These are phyloP conservation scores for Hyphopichia fennica DNA, from an alignment of 1,139 yeast genomes.

Conservation along the genomic window DNA sequence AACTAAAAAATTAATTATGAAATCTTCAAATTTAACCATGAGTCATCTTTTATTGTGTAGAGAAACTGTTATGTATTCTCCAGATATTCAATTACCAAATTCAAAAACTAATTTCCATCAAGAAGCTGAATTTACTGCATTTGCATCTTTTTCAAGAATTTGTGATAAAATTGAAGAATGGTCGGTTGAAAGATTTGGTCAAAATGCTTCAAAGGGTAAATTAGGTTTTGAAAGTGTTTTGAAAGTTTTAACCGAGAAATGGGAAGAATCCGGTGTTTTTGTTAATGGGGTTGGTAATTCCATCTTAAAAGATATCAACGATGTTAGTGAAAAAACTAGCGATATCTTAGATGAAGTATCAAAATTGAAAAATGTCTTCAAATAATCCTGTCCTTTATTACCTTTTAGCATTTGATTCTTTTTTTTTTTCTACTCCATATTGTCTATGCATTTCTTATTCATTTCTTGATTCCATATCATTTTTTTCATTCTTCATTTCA, in stretches of 20 bases:
- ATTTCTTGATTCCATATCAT: too few species aligned
- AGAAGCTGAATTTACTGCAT: slow-evolving; percentile 86
- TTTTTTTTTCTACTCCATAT: too few species aligned
- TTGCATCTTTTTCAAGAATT: slow-evolving; percentile 64
- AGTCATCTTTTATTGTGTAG: slow-evolving; percentile 72
- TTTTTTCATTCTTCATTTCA: too few species aligned
- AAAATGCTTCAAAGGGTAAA: slow-evolving; percentile 81
- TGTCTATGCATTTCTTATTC: neutral
- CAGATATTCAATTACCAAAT: slow-evolving; percentile 55
- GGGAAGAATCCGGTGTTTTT: slow-evolving; percentile 48
- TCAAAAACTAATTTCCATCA: slow-evolving; percentile 68
- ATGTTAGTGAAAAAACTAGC: slow-evolving; percentile 33
- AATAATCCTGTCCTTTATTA: slow-evolving; percentile 4
- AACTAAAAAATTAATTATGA: slow-evolving; percentile 65
- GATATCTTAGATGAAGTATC: slow-evolving; percentile 41
- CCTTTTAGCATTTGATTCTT: neutral
- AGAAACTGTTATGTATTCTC: slow-evolving; percentile 79
- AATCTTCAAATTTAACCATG: slow-evolving; percentile 88
- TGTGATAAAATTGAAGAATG: slow-evolving; percentile 89
- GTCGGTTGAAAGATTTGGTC: slow-evolving; percentile 85
- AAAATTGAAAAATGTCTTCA: slow-evolving; percentile 29
- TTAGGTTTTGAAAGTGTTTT: slow-evolving; percentile 83
- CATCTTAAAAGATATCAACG: slow-evolving; percentile 22
- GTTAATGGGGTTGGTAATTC: slow-evolving; percentile 34
- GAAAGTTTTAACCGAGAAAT: slow-evolving; percentile 48